phyloP scores from a whole-genome alignment of 2,329 filamentous ascomycete genomes.

The Parasarocladium wereldwijsianum region DNA sequence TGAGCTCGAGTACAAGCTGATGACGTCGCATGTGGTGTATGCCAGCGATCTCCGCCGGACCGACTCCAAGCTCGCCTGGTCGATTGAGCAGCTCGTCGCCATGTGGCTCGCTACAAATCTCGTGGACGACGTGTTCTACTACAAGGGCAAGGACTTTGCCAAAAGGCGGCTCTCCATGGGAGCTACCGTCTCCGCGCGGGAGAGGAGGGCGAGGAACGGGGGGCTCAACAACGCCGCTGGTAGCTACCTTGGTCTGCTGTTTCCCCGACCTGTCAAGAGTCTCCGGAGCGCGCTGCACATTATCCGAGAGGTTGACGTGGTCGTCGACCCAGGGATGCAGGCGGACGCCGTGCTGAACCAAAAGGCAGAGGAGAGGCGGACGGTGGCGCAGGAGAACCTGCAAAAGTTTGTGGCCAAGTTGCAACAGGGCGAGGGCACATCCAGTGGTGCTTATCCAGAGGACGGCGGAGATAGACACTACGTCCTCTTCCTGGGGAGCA shows the following conservation, averaged over 20 bases:
- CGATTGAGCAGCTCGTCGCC: conserved; percentile 12
- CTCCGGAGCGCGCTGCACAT: conserved; percentile 13
- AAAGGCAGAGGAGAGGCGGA: conserved; percentile 9
- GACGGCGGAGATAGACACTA: conserved; percentile 12
- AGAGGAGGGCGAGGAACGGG: conserved; percentile 10
- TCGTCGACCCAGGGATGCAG: conserved; percentile 13
- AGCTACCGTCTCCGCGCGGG: conserved; percentile 8
- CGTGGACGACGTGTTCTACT: conserved; percentile 14
- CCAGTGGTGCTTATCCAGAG: conserved; percentile 3
- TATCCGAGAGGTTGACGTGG: conserved; percentile 12
- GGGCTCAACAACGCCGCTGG: conserved; percentile 10
- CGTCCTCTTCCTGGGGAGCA: conserved; percentile 12
- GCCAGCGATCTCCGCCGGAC: conserved; percentile 13
- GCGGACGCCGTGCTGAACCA: conserved; percentile 11
- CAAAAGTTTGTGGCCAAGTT: conserved; percentile 9
- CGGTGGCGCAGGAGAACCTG: conserved; percentile 9
- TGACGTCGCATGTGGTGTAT: conserved; percentile 13
- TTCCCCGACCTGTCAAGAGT: conserved; percentile 9
- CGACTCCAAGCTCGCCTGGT: conserved; percentile 9
- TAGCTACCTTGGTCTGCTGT: conserved; percentile 1
- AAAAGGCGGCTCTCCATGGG: conserved; percentile 7
- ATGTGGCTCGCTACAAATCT: conserved; percentile 16
- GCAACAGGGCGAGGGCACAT: conserved; percentile 4
- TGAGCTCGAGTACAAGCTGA: conserved; percentile 16
- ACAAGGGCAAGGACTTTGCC: conserved; percentile 15